Conservation (phyloP, 2,329 filamentous ascomycete genomes). For the Metarhizium album region DNA sequence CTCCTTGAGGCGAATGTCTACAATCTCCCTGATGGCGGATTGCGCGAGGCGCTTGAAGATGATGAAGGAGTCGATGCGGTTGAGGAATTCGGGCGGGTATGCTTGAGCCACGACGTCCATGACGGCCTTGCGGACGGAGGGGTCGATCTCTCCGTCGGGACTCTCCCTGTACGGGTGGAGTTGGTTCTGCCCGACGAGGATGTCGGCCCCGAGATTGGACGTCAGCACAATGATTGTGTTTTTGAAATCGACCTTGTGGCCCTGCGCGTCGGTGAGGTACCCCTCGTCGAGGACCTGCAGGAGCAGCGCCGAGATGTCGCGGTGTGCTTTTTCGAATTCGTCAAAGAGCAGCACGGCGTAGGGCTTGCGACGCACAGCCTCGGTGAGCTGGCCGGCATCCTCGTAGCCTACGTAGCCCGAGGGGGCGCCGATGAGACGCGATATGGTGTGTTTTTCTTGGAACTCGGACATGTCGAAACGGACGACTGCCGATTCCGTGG, state of each 20-base stretch:
- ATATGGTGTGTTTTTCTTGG: slow-evolving; percentile 94
- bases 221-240: slow-evolving; percentile 96
- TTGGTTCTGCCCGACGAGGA: slow-evolving; percentile 67
- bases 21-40: slow-evolving; percentile 75
- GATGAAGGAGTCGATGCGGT: slow-evolving; percentile 94
- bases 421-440: slow-evolving; percentile 80
- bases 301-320: slow-evolving; percentile 83
- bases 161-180: slow-evolving; percentile 53
- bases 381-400: slow-evolving; percentile 89
- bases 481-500: slow-evolving; percentile 79
- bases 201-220: slow-evolving; percentile 86
- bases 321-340: slow-evolving; percentile 95
- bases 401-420: slow-evolving; percentile 96
- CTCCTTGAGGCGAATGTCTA: slow-evolving; percentile 82
- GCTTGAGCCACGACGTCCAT: slow-evolving; percentile 72
- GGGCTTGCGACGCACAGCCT: slow-evolving; percentile 87
- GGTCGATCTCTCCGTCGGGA: slow-evolving; percentile 57
- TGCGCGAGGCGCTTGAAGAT: slow-evolving; percentile 80
- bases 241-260: slow-evolving; percentile 91
- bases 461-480: slow-evolving; percentile 98
- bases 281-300: slow-evolving; percentile 94
- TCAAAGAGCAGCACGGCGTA: slow-evolving; percentile 93
- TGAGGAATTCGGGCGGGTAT: slow-evolving; percentile 89
- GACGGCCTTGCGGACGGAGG: slow-evolving; percentile 64
- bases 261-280: slow-evolving; percentile 89